These are phyloP conservation scores for Saccharomyces hybrid DNA, from an alignment of 1,139 yeast genomes.

Conservation along the genomic window DNA sequence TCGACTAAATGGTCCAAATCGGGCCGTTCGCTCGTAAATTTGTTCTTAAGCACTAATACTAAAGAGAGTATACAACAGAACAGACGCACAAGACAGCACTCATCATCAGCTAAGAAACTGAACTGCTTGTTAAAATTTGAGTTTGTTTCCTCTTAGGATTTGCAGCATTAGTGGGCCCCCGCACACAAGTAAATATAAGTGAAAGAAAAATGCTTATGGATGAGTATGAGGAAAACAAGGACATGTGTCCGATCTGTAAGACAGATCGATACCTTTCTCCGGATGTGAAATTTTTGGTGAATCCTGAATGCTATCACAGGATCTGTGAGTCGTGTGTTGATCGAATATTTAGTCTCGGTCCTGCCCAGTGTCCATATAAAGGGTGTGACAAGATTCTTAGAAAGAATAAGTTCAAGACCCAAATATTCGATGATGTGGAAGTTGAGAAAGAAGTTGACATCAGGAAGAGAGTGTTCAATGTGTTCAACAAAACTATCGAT, in stretches of 20 bases:
- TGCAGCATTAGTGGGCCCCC: too few relatives aligned
- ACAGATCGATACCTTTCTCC: conserved; percentile 92
- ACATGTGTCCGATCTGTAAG: conserved; percentile 97
- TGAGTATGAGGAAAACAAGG: conserved; percentile 38
- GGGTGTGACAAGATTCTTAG: conserved; percentile 82
- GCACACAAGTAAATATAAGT: background rate
- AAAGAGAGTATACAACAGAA: background rate
- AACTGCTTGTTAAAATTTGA: background rate
- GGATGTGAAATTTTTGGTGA: conserved; percentile 82
- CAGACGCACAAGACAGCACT: background rate
- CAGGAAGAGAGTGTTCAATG: conserved; percentile 64
- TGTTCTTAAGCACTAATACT: background rate
- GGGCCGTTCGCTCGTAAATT: background rate
- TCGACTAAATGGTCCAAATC: background rate
- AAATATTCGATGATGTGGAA: conserved; percentile 78
- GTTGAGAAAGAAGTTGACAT: conserved; percentile 92
- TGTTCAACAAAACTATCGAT: conserved; percentile 72
- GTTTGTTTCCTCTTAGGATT: background rate
- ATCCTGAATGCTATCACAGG: conserved; percentile 96
- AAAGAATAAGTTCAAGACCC: conserved; percentile 84
- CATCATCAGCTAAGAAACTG: background rate
- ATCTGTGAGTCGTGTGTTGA: conserved; percentile 96
- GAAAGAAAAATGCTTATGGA: conserved; percentile 10
- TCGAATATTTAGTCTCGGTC: conserved; percentile 86
- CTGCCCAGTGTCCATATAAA: conserved; percentile 94